phyloP scores from a whole-genome alignment of 495 filamentous ascomycete species.

The Aspergillus sclerotiicarbonarius region DNA sequence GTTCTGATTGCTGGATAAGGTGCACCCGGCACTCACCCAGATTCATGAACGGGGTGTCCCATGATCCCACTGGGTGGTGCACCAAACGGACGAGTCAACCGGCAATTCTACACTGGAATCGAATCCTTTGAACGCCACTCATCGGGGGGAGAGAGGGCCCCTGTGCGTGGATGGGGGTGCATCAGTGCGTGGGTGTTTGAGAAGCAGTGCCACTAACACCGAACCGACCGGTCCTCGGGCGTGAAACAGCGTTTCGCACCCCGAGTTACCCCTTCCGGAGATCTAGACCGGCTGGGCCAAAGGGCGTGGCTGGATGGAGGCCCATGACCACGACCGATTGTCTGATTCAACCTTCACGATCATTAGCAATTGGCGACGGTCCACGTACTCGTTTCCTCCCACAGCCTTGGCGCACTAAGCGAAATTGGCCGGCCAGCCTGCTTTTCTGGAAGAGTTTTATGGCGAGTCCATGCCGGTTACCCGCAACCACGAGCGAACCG shows the following conservation, averaged over 20 bases:
- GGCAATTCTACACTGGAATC: background rate
- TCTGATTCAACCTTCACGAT: background rate
- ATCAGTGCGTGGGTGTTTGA: background rate
- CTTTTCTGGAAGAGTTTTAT: background rate
- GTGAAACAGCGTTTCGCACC: background rate
- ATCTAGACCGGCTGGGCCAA: background rate
- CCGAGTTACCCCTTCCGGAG: background rate
- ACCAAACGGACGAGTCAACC: background rate
- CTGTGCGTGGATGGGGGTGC: background rate
- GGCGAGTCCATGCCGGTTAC: background rate
- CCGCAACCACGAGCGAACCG: constrained; percentile 9
- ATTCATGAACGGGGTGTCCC: background rate
- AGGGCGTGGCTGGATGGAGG: background rate
- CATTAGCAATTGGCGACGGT: background rate
- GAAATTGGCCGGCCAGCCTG: background rate
- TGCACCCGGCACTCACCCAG: background rate
- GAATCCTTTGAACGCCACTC: background rate
- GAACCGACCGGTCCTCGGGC: background rate
- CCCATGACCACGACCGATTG: background rate
- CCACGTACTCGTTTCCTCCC: background rate
- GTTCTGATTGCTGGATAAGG: background rate
- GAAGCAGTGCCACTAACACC: background rate
- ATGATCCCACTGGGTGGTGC: background rate
- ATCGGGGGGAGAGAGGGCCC: background rate
- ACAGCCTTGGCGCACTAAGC: constrained; percentile 12